Percentiles rank a stretch among this genome's conserved stretches.
These are phyloP conservation scores for Corchorus olitorius DNA, from an alignment of 345 rosid genomes.

Conservation along the genomic window DNA sequence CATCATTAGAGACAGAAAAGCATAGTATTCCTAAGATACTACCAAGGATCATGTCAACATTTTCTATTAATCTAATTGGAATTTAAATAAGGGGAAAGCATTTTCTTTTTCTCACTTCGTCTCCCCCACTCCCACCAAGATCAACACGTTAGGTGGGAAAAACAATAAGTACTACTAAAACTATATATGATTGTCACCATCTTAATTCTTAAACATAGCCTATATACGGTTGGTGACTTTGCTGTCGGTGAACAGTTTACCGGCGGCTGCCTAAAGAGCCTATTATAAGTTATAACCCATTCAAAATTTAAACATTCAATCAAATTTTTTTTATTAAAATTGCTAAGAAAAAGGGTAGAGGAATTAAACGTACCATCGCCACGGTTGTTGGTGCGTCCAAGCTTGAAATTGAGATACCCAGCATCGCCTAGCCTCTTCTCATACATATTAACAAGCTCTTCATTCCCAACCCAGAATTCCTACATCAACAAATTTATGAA, in stretches of 20 bases:
- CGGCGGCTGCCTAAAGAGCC: neutral
- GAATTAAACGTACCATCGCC: constrained; percentile 66
- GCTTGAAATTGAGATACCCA: constrained; percentile 79
- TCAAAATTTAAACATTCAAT: neutral
- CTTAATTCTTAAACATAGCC: neutral
- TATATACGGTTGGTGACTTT: constrained; percentile 1
- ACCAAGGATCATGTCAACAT: neutral
- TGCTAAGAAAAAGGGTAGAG: neutral
- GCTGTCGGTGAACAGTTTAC: neutral
- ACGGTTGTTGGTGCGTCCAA: constrained; percentile 89
- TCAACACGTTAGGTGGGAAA: constrained; percentile 2
- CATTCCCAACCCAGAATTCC: constrained; percentile 96
- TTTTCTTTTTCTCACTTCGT: neutral
- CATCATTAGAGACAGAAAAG: neutral
- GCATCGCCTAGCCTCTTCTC: constrained; percentile 86
- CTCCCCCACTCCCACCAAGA: neutral
- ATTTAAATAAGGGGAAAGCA: neutral
- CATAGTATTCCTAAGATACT: neutral
- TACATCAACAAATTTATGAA: constrained; percentile 23
- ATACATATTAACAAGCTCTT: constrained; percentile 79
- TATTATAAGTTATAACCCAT: too few species aligned
- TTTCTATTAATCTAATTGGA: neutral
- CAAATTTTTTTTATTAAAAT: neutral
- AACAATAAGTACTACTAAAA: neutral
- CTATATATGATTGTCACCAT: neutral